phyloP scores from a whole-genome alignment of 2,329 filamentous ascomycete genomes.

The Lachnellula cervina region DNA sequence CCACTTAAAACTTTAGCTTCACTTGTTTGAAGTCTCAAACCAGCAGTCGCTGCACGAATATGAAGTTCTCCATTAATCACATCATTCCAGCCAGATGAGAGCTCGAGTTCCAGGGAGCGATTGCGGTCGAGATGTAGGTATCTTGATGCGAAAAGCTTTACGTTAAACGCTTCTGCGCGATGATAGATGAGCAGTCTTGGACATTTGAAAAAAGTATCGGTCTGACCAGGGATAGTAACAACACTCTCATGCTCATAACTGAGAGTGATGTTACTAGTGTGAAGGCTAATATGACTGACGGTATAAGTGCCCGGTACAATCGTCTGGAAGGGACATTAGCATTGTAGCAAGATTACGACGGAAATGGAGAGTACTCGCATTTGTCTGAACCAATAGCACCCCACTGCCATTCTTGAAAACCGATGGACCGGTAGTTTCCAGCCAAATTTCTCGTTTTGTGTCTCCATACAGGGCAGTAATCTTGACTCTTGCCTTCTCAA shows the following conservation, averaged over 20 bases:
- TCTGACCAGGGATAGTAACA: slow-evolving; percentile 10
- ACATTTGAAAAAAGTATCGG: slow-evolving; percentile 46
- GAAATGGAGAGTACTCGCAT: slow-evolving; percentile 32
- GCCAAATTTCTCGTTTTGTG: slow-evolving; percentile 61
- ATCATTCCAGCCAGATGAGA: slow-evolving; percentile 71
- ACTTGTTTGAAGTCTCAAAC: slow-evolving; percentile 57
- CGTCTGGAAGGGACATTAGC: slow-evolving; percentile 41
- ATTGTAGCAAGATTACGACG: neutral
- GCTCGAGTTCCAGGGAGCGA: slow-evolving; percentile 68
- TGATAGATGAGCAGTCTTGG: slow-evolving; percentile 71
- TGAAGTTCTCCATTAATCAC: slow-evolving; percentile 55
- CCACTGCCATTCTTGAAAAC: slow-evolving; percentile 44
- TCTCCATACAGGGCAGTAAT: slow-evolving; percentile 53
- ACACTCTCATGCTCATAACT: slow-evolving; percentile 56
- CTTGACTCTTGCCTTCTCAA: slow-evolving; percentile 61
- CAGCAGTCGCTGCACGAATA: slow-evolving; percentile 60
- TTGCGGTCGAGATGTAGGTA: slow-evolving; percentile 75
- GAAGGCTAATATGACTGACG: slow-evolving; percentile 66
- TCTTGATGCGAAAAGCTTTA: slow-evolving; percentile 60
- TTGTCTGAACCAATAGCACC: slow-evolving; percentile 41
- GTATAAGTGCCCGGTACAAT: slow-evolving; percentile 69
- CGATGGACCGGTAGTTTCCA: slow-evolving; percentile 42
- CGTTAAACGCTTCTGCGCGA: slow-evolving; percentile 61
- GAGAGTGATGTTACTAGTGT: slow-evolving; percentile 58
- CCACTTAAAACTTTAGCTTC: slow-evolving; percentile 49